Evolutionary conservation across 805 yeast genomes (phyloP), one percentile per base, ranked within the genome.

Genomic region (Scheffersomyces amazonensis): DNA sequence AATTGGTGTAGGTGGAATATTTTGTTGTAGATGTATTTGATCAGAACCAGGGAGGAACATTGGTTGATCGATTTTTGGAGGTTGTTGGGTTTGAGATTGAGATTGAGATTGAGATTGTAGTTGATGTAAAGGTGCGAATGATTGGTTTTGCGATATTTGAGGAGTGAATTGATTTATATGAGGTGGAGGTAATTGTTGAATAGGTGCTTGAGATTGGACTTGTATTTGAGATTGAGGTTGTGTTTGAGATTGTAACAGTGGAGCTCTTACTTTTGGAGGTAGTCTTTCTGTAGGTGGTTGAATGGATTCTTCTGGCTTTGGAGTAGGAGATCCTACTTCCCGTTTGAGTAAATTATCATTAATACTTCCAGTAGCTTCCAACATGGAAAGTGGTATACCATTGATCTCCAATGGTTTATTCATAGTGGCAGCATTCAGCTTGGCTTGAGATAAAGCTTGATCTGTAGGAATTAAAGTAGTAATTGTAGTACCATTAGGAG

Each of bases 401-500:
- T 81, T 81, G 43, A 81, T 81, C 42, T 78, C 81, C 32, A 75
- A 64, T 11, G 82, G 78, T 41, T 62, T 69, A 25, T 79, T 57
- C 33, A 72, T 49, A 10, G 80, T 82, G 9, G 78, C 78, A 16
- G 81, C 83, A 40, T 69, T 68, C 31, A 75, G 76, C 16, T 77
- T 71, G 1, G 87, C 87, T 39, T 75, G 76, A 21, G 64, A 64
- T 64, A 86, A 71, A 0, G 95, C 93, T 43, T 77, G 78, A 53
- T 83, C 84, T 0, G 96, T 87, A 2, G 96, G 96, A 1, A 87
- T 90, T 47, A 89, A 72, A 0, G 90, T 88, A 1, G 96, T 89
- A 16, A 88, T 75, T 0, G 96, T 87, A 0, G 96, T 89, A 39
- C 97, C 97, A 48, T 87, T 87, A 1, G 96, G 96, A 0, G 96